These are phyloP conservation scores for Clonostachys rhizophaga DNA, from an alignment of 2,329 filamentous ascomycete species.

Conservation along the genomic window DNA sequence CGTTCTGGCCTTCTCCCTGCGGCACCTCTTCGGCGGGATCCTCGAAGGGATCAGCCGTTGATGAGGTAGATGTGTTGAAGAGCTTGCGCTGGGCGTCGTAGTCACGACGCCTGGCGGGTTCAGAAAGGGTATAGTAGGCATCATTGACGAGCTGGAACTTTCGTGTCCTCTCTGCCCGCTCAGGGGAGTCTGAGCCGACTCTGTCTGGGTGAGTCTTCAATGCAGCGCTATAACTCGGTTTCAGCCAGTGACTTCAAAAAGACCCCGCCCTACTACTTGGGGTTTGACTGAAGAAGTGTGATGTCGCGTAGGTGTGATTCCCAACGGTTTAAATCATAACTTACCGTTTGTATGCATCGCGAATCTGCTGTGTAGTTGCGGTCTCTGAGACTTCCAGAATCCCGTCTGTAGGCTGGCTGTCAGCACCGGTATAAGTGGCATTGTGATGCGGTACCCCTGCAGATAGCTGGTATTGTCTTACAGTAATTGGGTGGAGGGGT, in stretches of 20 bases:
- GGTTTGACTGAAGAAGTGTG: background rate
- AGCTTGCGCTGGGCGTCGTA: slow-evolving; percentile 66
- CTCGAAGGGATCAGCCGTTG: slow-evolving; percentile 35
- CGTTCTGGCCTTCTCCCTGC: slow-evolving; percentile 32
- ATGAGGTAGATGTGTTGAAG: slow-evolving; percentile 8
- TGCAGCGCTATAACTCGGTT: slow-evolving; percentile 57
- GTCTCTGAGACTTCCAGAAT: slow-evolving; percentile 69
- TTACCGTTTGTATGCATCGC: slow-evolving; percentile 90
- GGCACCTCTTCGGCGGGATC: slow-evolving; percentile 35
- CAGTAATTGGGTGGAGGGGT: too few species aligned
- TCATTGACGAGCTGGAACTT: slow-evolving; percentile 91
- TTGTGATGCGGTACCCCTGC: too few species aligned
- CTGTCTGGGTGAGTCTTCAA: slow-evolving; percentile 93
- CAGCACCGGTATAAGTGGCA: too few species aligned
- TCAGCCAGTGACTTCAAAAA: background rate
- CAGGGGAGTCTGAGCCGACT: slow-evolving; percentile 76
- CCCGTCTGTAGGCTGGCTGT: slow-evolving; percentile 46
- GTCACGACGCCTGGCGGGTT: slow-evolving; percentile 69
- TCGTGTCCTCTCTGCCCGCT: slow-evolving; percentile 75
- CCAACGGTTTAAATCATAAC: slow-evolving; percentile 2
- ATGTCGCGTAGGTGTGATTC: background rate
- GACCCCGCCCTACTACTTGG: background rate
- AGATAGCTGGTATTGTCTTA: too few species aligned
- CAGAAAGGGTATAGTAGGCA: slow-evolving; percentile 87
- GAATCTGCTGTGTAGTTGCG: slow-evolving; percentile 78